Conservation (phyloP, 768 basidiomycete genomes). For the Flagelloscypha sp. region DNA sequence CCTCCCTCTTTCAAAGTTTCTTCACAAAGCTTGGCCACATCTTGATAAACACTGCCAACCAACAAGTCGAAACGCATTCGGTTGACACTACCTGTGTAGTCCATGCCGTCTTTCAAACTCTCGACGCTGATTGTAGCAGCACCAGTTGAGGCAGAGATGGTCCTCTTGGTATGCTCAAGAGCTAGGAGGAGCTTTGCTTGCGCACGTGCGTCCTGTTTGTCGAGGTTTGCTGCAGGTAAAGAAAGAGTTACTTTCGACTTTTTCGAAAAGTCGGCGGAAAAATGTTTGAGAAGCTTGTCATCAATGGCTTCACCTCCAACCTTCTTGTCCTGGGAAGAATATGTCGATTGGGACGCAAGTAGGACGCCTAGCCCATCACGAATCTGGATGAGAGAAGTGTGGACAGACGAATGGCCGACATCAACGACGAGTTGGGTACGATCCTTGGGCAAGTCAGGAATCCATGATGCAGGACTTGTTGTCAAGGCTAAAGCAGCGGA, state of each 20-base stretch:
- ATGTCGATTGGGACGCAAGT: conserved; percentile 42
- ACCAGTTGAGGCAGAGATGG: conserved; percentile 76
- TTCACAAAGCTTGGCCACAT: no score
- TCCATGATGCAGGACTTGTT: conserved; percentile 40
- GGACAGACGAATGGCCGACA: conserved; percentile 67
- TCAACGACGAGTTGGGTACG: conserved; percentile 78
- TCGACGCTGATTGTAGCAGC: conserved; percentile 91
- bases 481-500: conserved; percentile 62
- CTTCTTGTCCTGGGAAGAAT: conserved; percentile 20
- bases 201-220: conserved; percentile 65
- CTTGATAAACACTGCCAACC: conserved; percentile 49
- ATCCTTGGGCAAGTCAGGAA: conserved; percentile 39
- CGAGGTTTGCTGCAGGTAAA: conserved; percentile 51
- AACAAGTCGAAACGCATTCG: conserved; percentile 40
- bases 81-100: conserved; percentile 71
- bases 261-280: conserved; percentile 94
- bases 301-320: conserved; percentile 71
- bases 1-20: no score
- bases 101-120: conserved; percentile 87
- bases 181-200: conserved; percentile 91
- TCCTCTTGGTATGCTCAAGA: conserved; percentile 91
- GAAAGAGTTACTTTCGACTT: conserved; percentile 77
- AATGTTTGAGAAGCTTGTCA: conserved; percentile 79
- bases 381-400: conserved; percentile 61
- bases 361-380: conserved; percentile 67